Percentiles rank a stretch among this genome's conserved stretches.
Evolutionary conservation across 2,329 filamentous ascomycete species (phyloP).

Genomic region (Penicillium hesseltinei): DNA sequence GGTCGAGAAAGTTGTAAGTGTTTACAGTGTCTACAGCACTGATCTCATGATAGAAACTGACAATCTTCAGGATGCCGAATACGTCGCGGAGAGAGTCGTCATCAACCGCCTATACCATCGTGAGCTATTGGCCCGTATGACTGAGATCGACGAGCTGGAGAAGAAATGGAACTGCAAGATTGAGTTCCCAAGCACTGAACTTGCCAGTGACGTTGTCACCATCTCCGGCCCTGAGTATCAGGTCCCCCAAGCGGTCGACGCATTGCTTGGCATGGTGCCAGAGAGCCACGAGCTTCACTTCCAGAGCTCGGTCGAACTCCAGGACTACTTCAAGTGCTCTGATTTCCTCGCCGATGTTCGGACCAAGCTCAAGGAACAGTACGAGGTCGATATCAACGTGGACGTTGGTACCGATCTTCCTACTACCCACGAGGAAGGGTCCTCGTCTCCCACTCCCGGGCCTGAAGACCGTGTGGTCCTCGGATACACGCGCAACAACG

Average conservation of each 20-base stretch:
- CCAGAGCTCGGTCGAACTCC: slow-evolving; percentile 70
- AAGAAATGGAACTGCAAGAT: slow-evolving; percentile 99
- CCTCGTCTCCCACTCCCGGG: slow-evolving; percentile 47
- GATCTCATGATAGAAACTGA: background rate
- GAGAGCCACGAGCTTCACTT: slow-evolving; percentile 92
- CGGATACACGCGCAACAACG: slow-evolving; percentile 94
- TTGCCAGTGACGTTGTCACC: slow-evolving; percentile 92
- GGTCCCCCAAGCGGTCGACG: slow-evolving; percentile 93
- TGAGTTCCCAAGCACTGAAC: slow-evolving; percentile 94
- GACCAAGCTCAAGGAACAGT: slow-evolving; percentile 82
- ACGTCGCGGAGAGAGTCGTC: slow-evolving; percentile 87
- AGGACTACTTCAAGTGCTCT: slow-evolving; percentile 75
- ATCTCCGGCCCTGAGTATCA: slow-evolving; percentile 98
- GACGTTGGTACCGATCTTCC: slow-evolving; percentile 47
- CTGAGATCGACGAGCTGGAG: slow-evolving; percentile 89
- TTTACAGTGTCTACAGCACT: background rate
- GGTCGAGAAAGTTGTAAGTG: slow-evolving; percentile 85
- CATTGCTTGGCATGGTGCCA: slow-evolving; percentile 95
- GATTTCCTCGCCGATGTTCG: slow-evolving; percentile 79
- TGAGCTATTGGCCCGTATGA: slow-evolving; percentile 82
- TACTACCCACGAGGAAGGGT: slow-evolving; percentile 28
- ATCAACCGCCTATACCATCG: slow-evolving; percentile 95
- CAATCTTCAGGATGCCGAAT: slow-evolving; percentile 75
- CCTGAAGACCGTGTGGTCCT: slow-evolving; percentile 61
- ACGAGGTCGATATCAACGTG: slow-evolving; percentile 83